These are phyloP conservation scores for Suillus brevipes DNA, from an alignment of 768 basidiomycete genomes.

Conservation along the genomic window DNA sequence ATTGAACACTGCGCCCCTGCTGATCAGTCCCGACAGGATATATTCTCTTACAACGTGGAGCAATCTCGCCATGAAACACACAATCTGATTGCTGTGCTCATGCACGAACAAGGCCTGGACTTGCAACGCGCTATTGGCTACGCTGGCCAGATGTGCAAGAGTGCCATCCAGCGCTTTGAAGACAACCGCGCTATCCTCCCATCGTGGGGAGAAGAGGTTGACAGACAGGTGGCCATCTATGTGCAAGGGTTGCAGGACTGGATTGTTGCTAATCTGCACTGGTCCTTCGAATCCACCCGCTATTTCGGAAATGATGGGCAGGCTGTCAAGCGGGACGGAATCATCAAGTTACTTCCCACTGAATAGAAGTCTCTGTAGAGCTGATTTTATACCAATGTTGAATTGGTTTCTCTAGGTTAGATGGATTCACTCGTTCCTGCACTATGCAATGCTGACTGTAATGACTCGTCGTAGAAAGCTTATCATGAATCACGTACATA, in stretches of 20 bases:
- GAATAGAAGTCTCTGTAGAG: slow-evolving; percentile 13
- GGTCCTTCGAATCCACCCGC: slow-evolving; percentile 53
- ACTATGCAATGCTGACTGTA: no score
- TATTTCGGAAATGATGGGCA: slow-evolving; percentile 63
- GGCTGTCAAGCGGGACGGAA: slow-evolving; percentile 34
- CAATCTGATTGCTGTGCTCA: not conserved
- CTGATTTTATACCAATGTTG: no score
- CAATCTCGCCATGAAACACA: not conserved
- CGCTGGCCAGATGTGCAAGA: not conserved
- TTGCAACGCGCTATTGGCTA: not conserved
- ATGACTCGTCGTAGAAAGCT: no score
- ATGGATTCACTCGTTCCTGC: not conserved
- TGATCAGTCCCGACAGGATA: slow-evolving; percentile 1
- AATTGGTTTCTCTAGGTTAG: not conserved
- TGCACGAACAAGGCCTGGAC: not conserved
- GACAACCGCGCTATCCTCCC: not conserved
- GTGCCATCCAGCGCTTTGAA: not conserved
- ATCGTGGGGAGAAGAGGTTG: not conserved
- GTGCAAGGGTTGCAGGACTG: not conserved
- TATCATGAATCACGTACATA: no score
- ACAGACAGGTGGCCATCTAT: not conserved
- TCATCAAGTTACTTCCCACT: slow-evolving; percentile 47
- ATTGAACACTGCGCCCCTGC: not conserved
- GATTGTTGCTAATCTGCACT: slow-evolving; percentile 43
- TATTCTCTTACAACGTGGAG: not conserved